phyloP scores from a whole-genome alignment of 2,329 filamentous ascomycete species.

The Fusarium marasasianum region DNA sequence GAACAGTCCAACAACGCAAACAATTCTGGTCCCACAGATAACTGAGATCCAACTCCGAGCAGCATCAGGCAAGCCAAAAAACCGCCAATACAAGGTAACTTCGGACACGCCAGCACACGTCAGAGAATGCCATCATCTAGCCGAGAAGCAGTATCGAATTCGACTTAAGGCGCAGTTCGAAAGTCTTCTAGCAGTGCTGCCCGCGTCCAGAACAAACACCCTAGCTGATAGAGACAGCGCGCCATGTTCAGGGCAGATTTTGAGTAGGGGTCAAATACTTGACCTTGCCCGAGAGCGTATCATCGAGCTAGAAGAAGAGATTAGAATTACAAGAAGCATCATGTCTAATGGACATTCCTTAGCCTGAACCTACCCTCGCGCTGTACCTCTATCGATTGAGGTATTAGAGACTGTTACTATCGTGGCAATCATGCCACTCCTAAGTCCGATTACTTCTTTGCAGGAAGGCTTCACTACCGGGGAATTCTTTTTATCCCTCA shows the following conservation, averaged over 20 bases:
- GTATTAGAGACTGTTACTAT: too few species aligned
- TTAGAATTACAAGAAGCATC: not conserved
- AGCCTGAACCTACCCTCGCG: too few species aligned
- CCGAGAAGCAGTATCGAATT: not conserved
- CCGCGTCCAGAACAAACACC: not conserved
- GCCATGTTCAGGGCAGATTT: not conserved
- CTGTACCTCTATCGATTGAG: too few species aligned
- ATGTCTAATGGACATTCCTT: not conserved
- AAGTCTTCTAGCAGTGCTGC: not conserved
- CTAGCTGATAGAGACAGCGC: not conserved
- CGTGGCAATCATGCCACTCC: too few species aligned
- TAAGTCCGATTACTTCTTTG: too few species aligned
- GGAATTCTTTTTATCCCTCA: too few species aligned
- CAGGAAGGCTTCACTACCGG: too few species aligned
- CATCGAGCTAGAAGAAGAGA: not conserved
- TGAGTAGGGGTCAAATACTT: not conserved
- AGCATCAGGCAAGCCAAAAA: not conserved
- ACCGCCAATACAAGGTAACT: not conserved
- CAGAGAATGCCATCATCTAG: not conserved
- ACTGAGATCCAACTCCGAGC: not conserved
- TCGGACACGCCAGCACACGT: not conserved
- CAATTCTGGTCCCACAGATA: not conserved
- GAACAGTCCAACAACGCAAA: not conserved
- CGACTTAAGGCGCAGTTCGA: not conserved
- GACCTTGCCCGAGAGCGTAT: not conserved